Conservation (phyloP, 306 rosid species). For the Spatholobus suberectus region DNA sequence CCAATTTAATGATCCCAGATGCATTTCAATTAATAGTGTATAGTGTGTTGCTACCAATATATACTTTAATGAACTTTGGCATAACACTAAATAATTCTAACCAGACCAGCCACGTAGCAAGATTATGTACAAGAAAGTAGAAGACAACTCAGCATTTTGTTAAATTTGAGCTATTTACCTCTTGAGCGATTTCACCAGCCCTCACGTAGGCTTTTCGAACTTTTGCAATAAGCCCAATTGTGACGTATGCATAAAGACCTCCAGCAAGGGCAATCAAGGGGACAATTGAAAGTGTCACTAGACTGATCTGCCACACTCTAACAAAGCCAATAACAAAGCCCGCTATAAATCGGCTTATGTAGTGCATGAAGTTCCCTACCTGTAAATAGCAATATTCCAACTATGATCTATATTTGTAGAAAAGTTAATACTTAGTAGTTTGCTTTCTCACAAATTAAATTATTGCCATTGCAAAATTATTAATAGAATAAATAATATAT, state of each 20-base stretch:
- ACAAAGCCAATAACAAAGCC: constrained; percentile 86
- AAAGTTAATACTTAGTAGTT: not conserved
- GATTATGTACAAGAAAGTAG: not conserved
- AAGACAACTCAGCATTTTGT: not conserved
- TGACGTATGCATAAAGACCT: constrained; percentile 84
- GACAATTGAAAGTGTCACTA: constrained; percentile 88
- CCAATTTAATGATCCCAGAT: not conserved
- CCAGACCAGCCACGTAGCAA: not conserved
- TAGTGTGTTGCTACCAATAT: not conserved
- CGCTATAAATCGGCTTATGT: constrained; percentile 79
- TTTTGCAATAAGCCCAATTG: constrained; percentile 83
- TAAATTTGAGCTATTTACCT: constrained; percentile 52
- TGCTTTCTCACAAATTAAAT: not conserved
- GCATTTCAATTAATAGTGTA: not conserved
- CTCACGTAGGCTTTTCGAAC: constrained; percentile 80
- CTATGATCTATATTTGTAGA: not conserved
- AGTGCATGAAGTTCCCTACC: constrained; percentile 97
- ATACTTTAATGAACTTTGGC: not conserved
- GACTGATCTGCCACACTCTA: constrained; percentile 92
- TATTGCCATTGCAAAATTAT: not conserved
- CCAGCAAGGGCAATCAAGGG: constrained; percentile 97
- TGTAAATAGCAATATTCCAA: constrained; percentile 40
- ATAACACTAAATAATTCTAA: not conserved
- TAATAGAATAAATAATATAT: not conserved
- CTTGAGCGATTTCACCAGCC: constrained; percentile 98